A percentile compares a stretch with the other conserved stretches of the same genome.
These are phyloP conservation scores for Crinitomyces ghanaensis DNA, from an alignment of 805 yeast genomes.

Conservation along the genomic window DNA sequence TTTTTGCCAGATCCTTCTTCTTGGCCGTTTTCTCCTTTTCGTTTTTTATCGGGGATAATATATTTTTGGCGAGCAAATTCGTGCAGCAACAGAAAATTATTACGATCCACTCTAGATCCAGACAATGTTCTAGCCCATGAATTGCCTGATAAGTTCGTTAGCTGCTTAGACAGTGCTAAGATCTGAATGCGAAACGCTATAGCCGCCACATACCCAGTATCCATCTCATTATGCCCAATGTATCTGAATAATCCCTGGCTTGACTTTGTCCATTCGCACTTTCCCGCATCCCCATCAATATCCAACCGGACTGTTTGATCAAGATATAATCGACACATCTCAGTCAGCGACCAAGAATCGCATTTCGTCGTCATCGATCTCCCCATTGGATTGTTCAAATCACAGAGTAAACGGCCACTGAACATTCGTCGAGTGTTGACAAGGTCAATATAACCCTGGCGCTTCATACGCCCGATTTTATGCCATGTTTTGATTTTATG, in stretches of 20 bases:
- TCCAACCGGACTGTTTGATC: conserved; percentile 57
- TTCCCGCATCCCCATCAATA: conserved; percentile 57
- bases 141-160: conserved; percentile 91
- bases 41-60: conserved; percentile 78
- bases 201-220: conserved; percentile 61
- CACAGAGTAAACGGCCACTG: conserved; percentile 83
- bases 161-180: conserved; percentile 76
- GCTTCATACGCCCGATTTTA: conserved; percentile 67
- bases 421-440: conserved; percentile 39
- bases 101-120: conserved; percentile 94
- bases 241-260: conserved; percentile 58
- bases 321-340: conserved; percentile 79
- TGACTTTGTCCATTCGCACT: conserved; percentile 40
- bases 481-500: conserved; percentile 45
- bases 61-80: conserved; percentile 73
- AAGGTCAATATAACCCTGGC: conserved; percentile 53
- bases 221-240: conserved; percentile 52
- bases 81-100: conserved; percentile 84
- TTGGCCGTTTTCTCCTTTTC: conserved; percentile 24
- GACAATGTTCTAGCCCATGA: conserved; percentile 92
- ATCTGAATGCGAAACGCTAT: conserved; percentile 77
- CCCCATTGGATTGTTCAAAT: conserved; percentile 89
- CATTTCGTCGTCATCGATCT: conserved; percentile 84
- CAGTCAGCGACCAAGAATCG: conserved; percentile 87
- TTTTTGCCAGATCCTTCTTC: conserved; percentile 36